Percentiles rank a stretch among this genome's conserved stretches.
Conservation (phyloP, 2,329 filamentous ascomycete genomes). For the Ceratocystis albifundus region DNA sequence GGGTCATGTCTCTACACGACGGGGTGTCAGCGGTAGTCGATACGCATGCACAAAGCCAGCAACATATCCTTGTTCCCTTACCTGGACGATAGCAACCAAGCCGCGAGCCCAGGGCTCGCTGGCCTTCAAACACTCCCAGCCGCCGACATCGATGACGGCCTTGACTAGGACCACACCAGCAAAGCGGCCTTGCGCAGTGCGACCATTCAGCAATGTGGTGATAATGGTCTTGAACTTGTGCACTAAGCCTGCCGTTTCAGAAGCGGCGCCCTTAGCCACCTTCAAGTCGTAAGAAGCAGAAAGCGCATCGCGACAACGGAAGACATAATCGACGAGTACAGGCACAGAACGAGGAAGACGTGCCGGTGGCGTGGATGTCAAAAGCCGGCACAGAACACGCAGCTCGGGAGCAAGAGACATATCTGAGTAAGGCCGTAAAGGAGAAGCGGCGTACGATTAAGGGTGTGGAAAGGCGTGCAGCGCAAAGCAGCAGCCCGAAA, state of each 20-base stretch:
- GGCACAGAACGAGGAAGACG: constrained; percentile 65
- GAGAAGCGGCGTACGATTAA: not conserved
- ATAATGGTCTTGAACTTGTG: constrained; percentile 75
- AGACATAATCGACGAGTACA: constrained; percentile 50
- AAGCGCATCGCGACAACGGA: constrained; percentile 48
- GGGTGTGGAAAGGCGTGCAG: not conserved
- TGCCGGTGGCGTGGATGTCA: constrained; percentile 58
- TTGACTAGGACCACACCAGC: constrained; percentile 69
- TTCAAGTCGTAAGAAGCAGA: constrained; percentile 51
- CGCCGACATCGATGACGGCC: constrained; percentile 67
- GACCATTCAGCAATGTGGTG: constrained; percentile 65
- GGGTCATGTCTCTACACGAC: constrained; percentile 64
- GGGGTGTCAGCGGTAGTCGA: constrained; percentile 25
- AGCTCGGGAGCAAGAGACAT: constrained; percentile 46
- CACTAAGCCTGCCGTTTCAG: constrained; percentile 57
- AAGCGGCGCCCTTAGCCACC: constrained; percentile 45
- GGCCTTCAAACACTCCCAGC: constrained; percentile 67
- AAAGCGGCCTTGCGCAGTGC: constrained; percentile 62
- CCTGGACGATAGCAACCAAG: constrained; percentile 62
- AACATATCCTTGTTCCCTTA: constrained; percentile 30
- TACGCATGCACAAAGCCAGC: not conserved
- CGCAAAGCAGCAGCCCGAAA: not conserved
- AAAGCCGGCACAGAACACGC: constrained; percentile 52
- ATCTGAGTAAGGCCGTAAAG: not conserved
- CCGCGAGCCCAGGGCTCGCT: constrained; percentile 64